Conservation (phyloP, 176 grass and related monocot genomes). For the Lolium multiflorum region DNA sequence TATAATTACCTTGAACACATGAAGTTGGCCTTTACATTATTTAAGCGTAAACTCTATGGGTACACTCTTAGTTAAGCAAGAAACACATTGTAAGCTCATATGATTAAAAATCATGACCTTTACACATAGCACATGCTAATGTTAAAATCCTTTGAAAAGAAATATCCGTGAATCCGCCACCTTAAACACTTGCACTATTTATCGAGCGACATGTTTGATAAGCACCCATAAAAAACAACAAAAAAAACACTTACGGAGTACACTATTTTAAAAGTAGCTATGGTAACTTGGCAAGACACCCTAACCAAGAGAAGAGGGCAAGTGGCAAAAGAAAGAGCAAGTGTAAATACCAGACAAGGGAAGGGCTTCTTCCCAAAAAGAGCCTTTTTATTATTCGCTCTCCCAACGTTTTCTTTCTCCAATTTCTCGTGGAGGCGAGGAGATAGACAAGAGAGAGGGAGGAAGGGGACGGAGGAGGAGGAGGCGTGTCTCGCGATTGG, state of each 20-base stretch:
- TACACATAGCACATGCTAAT: too few species aligned
- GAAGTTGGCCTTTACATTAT: background rate
- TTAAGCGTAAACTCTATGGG: background rate
- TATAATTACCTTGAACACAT: background rate
- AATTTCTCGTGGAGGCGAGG: conserved; percentile 69
- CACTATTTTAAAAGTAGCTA: too few species aligned
- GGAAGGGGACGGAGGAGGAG: background rate
- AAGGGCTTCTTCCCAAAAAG: background rate
- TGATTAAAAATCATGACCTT: too few species aligned
- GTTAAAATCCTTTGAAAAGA: too few species aligned
- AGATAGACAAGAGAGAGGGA: conserved; percentile 42
- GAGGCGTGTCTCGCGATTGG: conserved; percentile 36
- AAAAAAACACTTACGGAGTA: too few species aligned
- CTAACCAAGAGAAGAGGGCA: background rate
- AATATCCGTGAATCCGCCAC: too few species aligned
- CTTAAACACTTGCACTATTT: too few species aligned
- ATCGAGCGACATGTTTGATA: too few species aligned
- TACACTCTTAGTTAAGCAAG: background rate
- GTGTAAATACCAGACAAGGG: background rate
- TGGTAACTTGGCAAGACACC: too few species aligned
- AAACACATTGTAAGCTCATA: background rate
- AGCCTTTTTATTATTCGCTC: conserved; percentile 3
- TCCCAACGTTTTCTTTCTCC: background rate
- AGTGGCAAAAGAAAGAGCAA: background rate
- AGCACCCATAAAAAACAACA: too few species aligned